phyloP scores from a whole-genome alignment of 192 early-diverging fungal species.

The Dimargaris cristalligena region DNA sequence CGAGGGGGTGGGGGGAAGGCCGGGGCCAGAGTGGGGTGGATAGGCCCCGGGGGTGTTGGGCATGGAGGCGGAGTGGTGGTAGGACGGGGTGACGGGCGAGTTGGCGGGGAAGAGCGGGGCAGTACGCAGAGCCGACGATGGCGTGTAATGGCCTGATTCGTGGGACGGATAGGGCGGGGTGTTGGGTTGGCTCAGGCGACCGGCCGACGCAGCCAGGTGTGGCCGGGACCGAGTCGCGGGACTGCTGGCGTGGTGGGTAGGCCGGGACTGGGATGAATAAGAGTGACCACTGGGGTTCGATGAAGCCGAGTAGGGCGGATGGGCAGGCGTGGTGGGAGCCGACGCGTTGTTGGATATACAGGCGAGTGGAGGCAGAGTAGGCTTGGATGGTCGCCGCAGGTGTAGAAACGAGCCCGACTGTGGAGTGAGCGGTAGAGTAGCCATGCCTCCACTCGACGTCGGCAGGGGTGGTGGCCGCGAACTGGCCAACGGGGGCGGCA shows the following conservation, averaged over 20 bases:
- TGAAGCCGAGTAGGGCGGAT: neutral
- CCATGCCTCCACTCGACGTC: no score
- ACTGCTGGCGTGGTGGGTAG: neutral
- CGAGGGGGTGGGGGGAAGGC: no score
- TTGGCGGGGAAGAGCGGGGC: no score
- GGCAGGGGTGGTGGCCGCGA: no score
- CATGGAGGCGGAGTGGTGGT: no score
- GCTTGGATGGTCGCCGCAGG: neutral
- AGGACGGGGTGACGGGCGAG: no score
- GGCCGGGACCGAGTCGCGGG: slow-evolving; percentile 1
- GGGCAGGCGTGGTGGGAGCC: neutral
- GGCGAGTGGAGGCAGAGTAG: neutral
- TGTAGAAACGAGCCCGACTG: neutral
- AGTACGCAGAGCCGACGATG: no score
- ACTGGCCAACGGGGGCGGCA: no score
- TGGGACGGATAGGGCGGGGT: no score
- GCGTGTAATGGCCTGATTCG: no score
- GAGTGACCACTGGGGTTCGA: neutral
- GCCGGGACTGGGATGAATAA: neutral
- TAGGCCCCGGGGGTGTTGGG: neutral
- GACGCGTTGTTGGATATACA: neutral
- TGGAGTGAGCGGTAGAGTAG: no score
- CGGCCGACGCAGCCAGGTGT: slow-evolving; percentile 3
- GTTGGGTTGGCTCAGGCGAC: no score
- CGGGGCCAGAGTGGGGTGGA: neutral